Evolutionary conservation across 345 rosid species (phyloP).

Genomic region (Populus ilicifolia): DNA sequence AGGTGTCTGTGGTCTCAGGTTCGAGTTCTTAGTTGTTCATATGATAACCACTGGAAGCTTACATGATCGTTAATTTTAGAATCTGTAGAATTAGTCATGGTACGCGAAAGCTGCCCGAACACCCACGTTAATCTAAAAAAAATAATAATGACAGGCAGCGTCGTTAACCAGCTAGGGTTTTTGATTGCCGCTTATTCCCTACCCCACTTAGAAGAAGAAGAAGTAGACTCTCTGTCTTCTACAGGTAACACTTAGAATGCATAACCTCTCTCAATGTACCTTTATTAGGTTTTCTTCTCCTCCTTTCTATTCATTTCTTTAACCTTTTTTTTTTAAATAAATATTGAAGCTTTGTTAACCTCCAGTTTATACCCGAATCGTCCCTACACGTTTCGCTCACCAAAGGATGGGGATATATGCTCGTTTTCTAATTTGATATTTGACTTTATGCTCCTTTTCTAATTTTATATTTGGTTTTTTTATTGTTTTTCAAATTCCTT

Average conservation of each 20-base stretch:
- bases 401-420: too few relatives aligned
- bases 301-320: neutral
- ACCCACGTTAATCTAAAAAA: too few relatives aligned
- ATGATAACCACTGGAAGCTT: too few relatives aligned
- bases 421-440: neutral
- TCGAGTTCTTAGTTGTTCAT: too few relatives aligned
- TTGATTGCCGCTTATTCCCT: neutral
- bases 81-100: too few relatives aligned
- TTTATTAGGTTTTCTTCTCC: neutral
- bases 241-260: neutral
- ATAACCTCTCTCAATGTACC: neutral
- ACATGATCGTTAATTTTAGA: too few relatives aligned
- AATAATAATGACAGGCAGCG: neutral
- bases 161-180: conserved; percentile 8
- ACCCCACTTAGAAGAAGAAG: neutral
- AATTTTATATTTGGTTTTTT: neutral
- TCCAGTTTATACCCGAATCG: neutral
- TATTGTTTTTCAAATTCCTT: too few relatives aligned
- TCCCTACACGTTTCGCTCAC: too few relatives aligned
- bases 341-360: neutral
- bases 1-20: too few relatives aligned
- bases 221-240: neutral
- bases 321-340: neutral
- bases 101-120: too few relatives aligned
- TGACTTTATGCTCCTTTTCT: neutral